phyloP scores from a whole-genome alignment of 371 early-diverging fungal species.

The Entomophthora muscae region DNA sequence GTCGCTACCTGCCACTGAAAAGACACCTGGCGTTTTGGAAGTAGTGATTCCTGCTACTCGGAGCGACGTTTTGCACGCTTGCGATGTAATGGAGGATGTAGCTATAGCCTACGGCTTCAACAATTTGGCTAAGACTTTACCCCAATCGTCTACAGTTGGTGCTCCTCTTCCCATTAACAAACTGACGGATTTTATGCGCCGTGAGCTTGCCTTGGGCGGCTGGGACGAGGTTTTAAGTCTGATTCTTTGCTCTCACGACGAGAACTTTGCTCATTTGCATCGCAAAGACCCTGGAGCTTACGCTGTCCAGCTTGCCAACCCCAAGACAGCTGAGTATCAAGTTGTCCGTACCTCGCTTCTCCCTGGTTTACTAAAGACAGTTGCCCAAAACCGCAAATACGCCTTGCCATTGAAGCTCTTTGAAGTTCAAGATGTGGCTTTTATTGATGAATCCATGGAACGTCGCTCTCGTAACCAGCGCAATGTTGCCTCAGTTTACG shows the following conservation, averaged over 20 bases:
- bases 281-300: slow-evolving; percentile 51
- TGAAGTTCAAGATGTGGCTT: slow-evolving; percentile 93
- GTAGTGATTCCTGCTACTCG: slow-evolving; percentile 87
- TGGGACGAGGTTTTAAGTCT: slow-evolving; percentile 94
- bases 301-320: slow-evolving; percentile 88
- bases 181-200: slow-evolving; percentile 73
- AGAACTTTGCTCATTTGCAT: slow-evolving; percentile 81
- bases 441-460: slow-evolving; percentile 63
- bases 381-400: slow-evolving; percentile 79
- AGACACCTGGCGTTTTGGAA: slow-evolving; percentile 39
- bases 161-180: slow-evolving; percentile 88
- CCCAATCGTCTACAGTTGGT: slow-evolving; percentile 71
- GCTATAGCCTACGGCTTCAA: slow-evolving; percentile 99
- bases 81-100: slow-evolving; percentile 98
- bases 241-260: slow-evolving; percentile 93
- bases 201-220: slow-evolving; percentile 83
- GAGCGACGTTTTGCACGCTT: slow-evolving; percentile 92
- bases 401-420: slow-evolving; percentile 92
- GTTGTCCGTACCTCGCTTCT: slow-evolving; percentile 85
- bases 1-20: slow-evolving; percentile 56
- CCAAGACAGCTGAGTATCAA: slow-evolving; percentile 90
- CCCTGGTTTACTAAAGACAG: slow-evolving; percentile 93
- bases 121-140: slow-evolving; percentile 71
- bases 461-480: slow-evolving; percentile 84
- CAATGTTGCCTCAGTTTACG: slow-evolving; percentile 74